These are phyloP conservation scores for Ambrosia hybrid DNA, from an alignment of 140 eudicot genomes.

Conservation along the genomic window DNA sequence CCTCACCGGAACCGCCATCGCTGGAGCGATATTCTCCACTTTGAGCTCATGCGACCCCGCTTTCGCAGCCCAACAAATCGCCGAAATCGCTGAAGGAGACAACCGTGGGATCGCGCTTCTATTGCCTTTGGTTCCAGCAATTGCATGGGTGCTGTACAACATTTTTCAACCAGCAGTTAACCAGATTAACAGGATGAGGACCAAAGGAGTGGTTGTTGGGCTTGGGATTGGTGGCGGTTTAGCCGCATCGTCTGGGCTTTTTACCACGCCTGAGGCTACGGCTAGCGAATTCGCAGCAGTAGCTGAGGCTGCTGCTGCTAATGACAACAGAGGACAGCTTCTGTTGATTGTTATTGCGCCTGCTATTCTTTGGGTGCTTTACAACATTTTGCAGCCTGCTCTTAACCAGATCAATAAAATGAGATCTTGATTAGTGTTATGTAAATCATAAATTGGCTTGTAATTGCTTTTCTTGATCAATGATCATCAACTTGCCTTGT, in stretches of 20 bases:
- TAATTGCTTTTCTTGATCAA: constrained; percentile 15
- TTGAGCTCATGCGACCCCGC: constrained; percentile 72
- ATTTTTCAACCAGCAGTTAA: constrained; percentile 85
- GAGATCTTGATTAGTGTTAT: constrained; percentile 39
- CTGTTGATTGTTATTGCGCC: constrained; percentile 78
- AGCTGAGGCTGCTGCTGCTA: constrained; percentile 32
- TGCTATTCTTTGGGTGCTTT: constrained; percentile 87
- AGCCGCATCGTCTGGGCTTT: constrained; percentile 53
- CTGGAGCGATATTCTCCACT: constrained; percentile 80
- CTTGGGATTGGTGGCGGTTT: constrained; percentile 80
- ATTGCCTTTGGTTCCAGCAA: constrained; percentile 76
- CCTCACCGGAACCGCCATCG: constrained; percentile 65
- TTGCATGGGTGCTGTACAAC: constrained; percentile 89
- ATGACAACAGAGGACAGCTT: constrained; percentile 75
- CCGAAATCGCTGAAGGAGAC: constrained; percentile 85
- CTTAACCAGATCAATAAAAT: constrained; percentile 89
- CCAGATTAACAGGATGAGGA: constrained; percentile 80
- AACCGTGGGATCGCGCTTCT: constrained; percentile 89
- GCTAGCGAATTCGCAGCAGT: constrained; percentile 34
- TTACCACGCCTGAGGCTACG: constrained; percentile 54
- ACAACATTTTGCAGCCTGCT: constrained; percentile 93
- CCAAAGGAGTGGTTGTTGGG: constrained; percentile 68
- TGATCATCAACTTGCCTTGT: constrained; percentile 20
- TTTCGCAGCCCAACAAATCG: constrained; percentile 79
- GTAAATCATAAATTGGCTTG: constrained; percentile 14